These are phyloP conservation scores for Russula lepida DNA, from an alignment of 768 basidiomycete genomes.

Conservation along the genomic window DNA sequence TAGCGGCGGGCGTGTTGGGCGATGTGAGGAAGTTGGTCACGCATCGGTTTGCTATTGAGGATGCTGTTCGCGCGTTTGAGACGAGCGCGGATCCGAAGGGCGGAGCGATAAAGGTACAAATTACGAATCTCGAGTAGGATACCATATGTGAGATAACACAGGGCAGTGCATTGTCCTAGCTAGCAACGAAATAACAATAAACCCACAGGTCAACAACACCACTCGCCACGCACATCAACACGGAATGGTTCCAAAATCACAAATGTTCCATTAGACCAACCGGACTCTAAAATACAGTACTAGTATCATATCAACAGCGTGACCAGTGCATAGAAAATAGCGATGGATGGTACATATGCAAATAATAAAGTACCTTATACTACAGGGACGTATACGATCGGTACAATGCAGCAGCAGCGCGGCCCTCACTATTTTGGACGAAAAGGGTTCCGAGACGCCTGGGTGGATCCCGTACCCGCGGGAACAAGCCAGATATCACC, in stretches of 20 bases:
- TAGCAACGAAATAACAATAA: too few relatives aligned
- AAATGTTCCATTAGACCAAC: neutral
- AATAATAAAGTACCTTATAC: neutral
- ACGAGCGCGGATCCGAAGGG: slow-evolving; percentile 58
- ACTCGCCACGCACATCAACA: neutral
- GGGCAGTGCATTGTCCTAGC: too few relatives aligned
- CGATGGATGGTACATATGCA: neutral
- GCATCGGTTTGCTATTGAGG: slow-evolving; percentile 62
- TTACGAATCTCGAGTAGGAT: slow-evolving; percentile 24
- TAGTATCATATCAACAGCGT: neutral
- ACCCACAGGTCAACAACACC: too few relatives aligned
- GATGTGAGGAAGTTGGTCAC: slow-evolving; percentile 75
- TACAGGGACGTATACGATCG: neutral
- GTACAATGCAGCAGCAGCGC: neutral
- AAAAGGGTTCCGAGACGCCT: slow-evolving; percentile 8
- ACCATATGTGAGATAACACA: neutral
- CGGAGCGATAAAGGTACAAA: slow-evolving; percentile 64
- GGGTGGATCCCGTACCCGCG: neutral
- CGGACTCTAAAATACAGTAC: neutral
- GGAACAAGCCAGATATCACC: neutral
- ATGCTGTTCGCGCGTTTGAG: slow-evolving; percentile 73
- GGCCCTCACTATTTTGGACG: neutral
- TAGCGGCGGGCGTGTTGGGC: slow-evolving; percentile 60
- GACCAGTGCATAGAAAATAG: neutral
- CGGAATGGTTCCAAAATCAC: neutral